A percentile compares a stretch with the other conserved stretches of the same genome.
phyloP scores from a whole-genome alignment of 2,329 filamentous ascomycete species.

The Fusarium lyarnte region DNA sequence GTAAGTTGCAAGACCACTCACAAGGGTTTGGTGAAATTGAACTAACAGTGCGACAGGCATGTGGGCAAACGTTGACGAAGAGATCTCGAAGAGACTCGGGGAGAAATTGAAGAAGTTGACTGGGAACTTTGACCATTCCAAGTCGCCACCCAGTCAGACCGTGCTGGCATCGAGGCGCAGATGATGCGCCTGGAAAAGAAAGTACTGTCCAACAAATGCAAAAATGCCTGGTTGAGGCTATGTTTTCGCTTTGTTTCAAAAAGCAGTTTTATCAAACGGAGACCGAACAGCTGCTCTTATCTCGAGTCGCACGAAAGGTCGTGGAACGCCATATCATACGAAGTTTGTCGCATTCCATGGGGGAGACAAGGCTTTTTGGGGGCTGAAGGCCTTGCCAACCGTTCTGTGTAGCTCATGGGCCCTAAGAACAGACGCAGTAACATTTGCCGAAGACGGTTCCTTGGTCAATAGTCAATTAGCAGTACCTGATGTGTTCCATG shows the following conservation, averaged over 20 bases:
- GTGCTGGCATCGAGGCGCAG: background rate
- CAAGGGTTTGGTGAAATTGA: too few relatives aligned
- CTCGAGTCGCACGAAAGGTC: background rate
- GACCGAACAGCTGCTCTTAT: too few relatives aligned
- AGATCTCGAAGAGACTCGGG: background rate
- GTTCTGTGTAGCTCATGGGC: background rate
- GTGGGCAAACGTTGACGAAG: background rate
- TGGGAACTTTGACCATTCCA: background rate
- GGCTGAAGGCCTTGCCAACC: background rate
- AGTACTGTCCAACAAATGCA: too few relatives aligned
- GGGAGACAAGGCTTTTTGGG: rapidly evolving
- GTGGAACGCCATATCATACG: rapidly evolving
- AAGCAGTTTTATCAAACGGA: rapidly evolving
- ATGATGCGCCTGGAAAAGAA: too few relatives aligned
- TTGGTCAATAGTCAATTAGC: background rate
- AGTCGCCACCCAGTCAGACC: background rate
- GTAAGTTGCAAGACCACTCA: background rate
- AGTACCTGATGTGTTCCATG: background rate
- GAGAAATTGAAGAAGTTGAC: background rate
- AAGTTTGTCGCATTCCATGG: too few relatives aligned
- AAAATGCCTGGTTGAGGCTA: background rate
- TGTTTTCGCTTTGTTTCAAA: rapidly evolving
- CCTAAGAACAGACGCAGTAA: background rate
- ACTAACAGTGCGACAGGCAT: background rate
- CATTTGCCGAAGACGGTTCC: background rate